Percentiles rank a stretch among this genome's conserved stretches.
phyloP scores from a whole-genome alignment of 2,329 filamentous ascomycete genomes.

The Aspergillus tanneri region DNA sequence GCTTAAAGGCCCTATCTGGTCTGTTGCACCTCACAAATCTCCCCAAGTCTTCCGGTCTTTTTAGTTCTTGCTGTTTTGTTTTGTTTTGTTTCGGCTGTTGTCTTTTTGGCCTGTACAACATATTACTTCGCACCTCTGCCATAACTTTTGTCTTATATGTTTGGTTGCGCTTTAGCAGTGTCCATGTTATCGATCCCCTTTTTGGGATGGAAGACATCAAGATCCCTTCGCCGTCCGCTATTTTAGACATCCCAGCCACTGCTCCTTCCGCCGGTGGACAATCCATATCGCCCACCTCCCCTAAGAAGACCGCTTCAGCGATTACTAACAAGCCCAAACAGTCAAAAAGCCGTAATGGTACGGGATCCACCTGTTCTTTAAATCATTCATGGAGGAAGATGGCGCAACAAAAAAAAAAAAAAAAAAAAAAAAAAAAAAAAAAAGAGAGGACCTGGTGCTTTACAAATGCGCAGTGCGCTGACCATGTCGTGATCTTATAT shows the following conservation, averaged over 20 bases:
- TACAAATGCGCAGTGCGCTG: constrained; percentile 26
- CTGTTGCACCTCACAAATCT: not conserved
- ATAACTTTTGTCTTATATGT: too few relatives aligned
- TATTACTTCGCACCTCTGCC: too few relatives aligned
- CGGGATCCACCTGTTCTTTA: constrained; percentile 27
- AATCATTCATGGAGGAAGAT: constrained; percentile 4
- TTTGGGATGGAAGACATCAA: constrained; percentile 57
- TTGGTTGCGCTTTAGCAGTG: not conserved
- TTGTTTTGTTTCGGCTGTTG: not conserved
- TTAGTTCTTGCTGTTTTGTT: not conserved
- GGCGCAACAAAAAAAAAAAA: too few relatives aligned
- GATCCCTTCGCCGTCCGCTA: constrained; percentile 59
- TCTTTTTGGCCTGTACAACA: not conserved
- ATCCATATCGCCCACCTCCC: constrained; percentile 30
- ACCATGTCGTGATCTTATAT: constrained; percentile 24
- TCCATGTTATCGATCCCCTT: constrained; percentile 17
- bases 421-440: too few relatives aligned
- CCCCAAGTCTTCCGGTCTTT: not conserved
- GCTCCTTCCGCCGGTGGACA: constrained; percentile 24
- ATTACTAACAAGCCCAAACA: constrained; percentile 62
- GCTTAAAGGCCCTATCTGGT: constrained; percentile 18
- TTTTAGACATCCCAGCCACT: constrained; percentile 44
- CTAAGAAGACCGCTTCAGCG: constrained; percentile 20
- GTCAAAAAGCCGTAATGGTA: constrained; percentile 75
- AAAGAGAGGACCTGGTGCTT: constrained; percentile 7